phyloP scores from a whole-genome alignment of 192 early-diverging fungal genomes.

The Coemansia sp. region DNA sequence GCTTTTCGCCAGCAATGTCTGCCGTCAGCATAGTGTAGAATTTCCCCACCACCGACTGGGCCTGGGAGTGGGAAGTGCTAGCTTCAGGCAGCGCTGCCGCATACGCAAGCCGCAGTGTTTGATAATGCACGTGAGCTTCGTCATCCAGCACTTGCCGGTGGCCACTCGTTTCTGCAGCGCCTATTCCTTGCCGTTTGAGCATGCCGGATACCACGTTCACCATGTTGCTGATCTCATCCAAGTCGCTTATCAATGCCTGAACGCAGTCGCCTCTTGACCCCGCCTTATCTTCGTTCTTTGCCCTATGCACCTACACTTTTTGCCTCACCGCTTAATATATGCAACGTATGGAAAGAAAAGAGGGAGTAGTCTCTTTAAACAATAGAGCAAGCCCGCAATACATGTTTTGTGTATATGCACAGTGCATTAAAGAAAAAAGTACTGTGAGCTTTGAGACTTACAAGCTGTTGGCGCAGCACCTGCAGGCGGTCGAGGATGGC shows the following conservation, averaged over 20 bases:
- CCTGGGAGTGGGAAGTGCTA: background rate
- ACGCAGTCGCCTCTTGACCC: too few relatives aligned
- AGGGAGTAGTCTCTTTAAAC: background rate
- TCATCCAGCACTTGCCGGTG: background rate
- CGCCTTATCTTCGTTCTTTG: too few relatives aligned
- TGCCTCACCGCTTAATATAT: background rate
- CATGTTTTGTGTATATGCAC: background rate
- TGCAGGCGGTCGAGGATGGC: conserved; percentile 19
- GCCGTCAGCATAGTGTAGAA: conserved; percentile 27
- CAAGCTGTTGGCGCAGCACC: conserved; percentile 24
- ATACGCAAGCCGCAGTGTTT: conserved; percentile 35
- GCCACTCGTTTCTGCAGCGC: background rate
- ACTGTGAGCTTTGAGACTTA: conserved; percentile 10
- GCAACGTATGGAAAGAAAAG: background rate
- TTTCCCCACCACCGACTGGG: background rate
- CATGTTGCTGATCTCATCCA: background rate
- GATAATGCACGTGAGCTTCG: conserved; percentile 15
- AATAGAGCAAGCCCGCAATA: too few relatives aligned
- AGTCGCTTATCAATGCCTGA: background rate
- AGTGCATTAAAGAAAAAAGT: background rate
- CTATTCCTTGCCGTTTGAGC: too few relatives aligned
- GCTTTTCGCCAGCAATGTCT: background rate
- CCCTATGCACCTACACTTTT: background rate
- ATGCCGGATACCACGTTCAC: too few relatives aligned
- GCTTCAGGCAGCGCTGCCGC: conserved; percentile 6